Evolutionary conservation across 1,139 yeast genomes (phyloP), one percentile per base, ranked within the genome.

Genomic region (Barnettozyma hawaiiensis): DNA sequence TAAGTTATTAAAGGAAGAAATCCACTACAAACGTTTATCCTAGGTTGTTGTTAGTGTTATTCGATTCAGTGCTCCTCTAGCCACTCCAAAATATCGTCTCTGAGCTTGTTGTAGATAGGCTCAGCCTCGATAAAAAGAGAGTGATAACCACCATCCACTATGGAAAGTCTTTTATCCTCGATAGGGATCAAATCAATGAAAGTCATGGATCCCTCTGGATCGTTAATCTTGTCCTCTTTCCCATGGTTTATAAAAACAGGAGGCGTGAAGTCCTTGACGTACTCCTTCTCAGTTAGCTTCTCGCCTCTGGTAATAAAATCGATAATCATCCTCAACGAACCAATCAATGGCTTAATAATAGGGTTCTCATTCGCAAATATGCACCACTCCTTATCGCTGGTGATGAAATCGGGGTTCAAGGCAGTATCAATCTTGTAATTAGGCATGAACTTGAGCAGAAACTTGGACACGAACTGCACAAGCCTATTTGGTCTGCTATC

Each of bases 241-340:
- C 85, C 85, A 52, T 78, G 85, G 43, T 74, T 53, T 10, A 84
- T 63, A 32, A 80, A 62, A 4, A 80, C 56, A 29, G 81, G 63
- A 5, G 71, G 69, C 34, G 66, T 63, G 51, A 73, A 75, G 45
- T 69, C 65, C 20, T 66, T 48, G 26, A 70, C 75, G 50, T 67
- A 66, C 3, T 65, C 65, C 5, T 70, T 63, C 31, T 69, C 63
- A 42, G 71, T 59, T 47, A 83, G 66, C 27, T 65, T 63, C 52
- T 70, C 69, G 10, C 94, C 94, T 43, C 95, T 70, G 19, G 59
- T 62, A 37, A 86, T 59, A 71, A 86, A 81, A 51, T 82, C 96
- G 58, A 76, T 63, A 48, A 81, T 66, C 59, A 75, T 76, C 43
- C 69, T 65, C 29, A 77, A 64, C 0, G 80, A 65, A 26, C 79